phyloP scores from a whole-genome alignment of 208 protist species.

The Leishmania mexicana region DNA sequence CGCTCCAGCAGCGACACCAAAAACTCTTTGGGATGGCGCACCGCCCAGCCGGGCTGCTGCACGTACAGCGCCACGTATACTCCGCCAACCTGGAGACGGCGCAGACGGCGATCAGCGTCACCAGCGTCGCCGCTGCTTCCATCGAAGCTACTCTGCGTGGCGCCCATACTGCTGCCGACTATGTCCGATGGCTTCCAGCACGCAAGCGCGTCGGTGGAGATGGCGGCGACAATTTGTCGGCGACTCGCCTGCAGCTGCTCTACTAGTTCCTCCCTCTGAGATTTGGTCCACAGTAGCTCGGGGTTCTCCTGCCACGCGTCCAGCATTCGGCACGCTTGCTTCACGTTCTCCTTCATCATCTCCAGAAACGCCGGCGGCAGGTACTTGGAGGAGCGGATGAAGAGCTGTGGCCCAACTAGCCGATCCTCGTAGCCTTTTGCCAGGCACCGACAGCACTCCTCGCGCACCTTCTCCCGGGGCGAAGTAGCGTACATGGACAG shows the following conservation, averaged over 20 bases:
- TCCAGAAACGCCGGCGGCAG: conserved; percentile 92
- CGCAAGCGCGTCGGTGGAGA: conserved; percentile 38
- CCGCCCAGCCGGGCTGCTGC: conserved; percentile 75
- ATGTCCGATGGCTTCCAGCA: conserved; percentile 57
- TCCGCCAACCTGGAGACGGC: conserved; percentile 66
- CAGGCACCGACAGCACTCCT: conserved; percentile 55
- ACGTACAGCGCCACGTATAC: conserved; percentile 85
- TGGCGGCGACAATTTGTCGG: conserved; percentile 33
- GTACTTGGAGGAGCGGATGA: conserved; percentile 69
- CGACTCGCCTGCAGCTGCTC: conserved; percentile 25
- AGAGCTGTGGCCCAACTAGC: conserved; percentile 85
- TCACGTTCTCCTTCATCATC: conserved; percentile 86
- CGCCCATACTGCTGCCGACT: background rate
- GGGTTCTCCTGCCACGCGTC: conserved; percentile 91
- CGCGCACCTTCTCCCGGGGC: conserved; percentile 38
- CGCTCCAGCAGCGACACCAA: conserved; percentile 66
- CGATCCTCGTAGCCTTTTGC: conserved; percentile 79
- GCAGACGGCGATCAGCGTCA: conserved; percentile 14
- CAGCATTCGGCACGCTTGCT: conserved; percentile 80
- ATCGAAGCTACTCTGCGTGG: background rate
- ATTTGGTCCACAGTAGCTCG: conserved; percentile 93
- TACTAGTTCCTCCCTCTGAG: conserved; percentile 59
- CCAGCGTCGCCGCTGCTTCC: background rate
- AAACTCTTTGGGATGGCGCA: conserved; percentile 88
- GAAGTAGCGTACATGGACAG: conserved; percentile 67